Evolutionary conservation across 2,329 filamentous ascomycete species (phyloP), one percentile per base, ranked within the genome.

Genomic region (Didymella pomorum): DNA sequence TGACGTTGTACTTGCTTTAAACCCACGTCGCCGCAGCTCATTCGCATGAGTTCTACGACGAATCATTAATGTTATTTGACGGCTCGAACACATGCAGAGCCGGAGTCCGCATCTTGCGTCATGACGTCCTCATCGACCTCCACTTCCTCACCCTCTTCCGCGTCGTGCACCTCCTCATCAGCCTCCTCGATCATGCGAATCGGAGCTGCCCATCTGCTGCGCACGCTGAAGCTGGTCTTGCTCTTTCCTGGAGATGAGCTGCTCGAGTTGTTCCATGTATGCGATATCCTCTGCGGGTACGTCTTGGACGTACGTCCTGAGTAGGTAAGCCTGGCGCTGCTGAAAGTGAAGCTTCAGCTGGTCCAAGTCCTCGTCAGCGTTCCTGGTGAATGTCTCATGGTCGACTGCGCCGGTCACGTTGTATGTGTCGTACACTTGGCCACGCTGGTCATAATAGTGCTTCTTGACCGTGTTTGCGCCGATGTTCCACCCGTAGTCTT

Each of bases 381-480:
- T 43, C 10, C 23, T 43, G 23, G 23, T 43, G 21, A 3, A 26
- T n/a, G 21, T 14, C 12, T 43, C 21, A 7, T 26, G 41, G 23
- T 26, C 21, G 41, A n/a, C 14, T 8, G 41, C 37, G 12, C 20
- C 33, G 37, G 8, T 23, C 26, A 52, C 45, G 6, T 29, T 26
- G 18, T 41, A 50, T 12, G 35, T 42, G 14, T 50, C 56, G 41
- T 65, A 65, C 6, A 65, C 57, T 14, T 50, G 58, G 21, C 37
- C 45, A 18, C 56, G 49, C 16, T 58, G 49, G 5, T 20, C 18
- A 33, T 57, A 60, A 45, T 61, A 67, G 26, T 62, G 52, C 52
- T 61, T 65, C 47, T 61, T 48, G 25, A 67, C 47, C 5, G 62
- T 67, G n/a, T 48, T 45, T 23, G 23, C n/a, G 23, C 63, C 52